These are phyloP conservation scores for Solanum bulbocastanum DNA, from an alignment of 257 asterid genomes.

Conservation along the genomic window DNA sequence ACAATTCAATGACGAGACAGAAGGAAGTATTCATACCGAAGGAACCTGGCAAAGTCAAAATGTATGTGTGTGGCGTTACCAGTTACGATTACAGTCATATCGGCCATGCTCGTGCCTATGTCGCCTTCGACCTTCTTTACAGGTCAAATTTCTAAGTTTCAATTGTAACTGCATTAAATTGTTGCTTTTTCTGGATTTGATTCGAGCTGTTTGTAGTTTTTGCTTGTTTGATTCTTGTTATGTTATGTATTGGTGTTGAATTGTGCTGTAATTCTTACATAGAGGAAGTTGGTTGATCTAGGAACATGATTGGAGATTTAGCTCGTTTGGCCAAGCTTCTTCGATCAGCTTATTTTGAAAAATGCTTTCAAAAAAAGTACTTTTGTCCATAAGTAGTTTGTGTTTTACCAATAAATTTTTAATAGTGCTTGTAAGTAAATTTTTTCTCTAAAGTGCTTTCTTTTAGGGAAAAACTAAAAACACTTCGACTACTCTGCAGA, in stretches of 20 bases:
- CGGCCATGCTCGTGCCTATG: conserved; percentile 88
- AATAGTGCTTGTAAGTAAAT: background rate
- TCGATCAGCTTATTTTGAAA: background rate
- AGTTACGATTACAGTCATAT: conserved; percentile 79
- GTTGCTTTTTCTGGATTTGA: background rate
- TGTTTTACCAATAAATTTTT: background rate
- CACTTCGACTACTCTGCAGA: background rate
- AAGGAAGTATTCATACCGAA: conserved; percentile 54
- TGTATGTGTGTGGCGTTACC: conserved; percentile 86
- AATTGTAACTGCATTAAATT: background rate
- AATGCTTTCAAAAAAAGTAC: background rate
- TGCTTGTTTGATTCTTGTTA: background rate
- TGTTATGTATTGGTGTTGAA: background rate
- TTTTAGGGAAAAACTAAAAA: background rate
- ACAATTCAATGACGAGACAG: conserved; percentile 57
- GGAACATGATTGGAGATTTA: background rate
- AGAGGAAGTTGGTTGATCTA: background rate
- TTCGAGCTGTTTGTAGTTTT: background rate
- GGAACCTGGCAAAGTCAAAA: conserved; percentile 52
- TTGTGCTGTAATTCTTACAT: background rate
- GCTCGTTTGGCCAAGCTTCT: background rate
- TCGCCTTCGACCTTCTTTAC: conserved; percentile 73
- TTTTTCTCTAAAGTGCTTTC: background rate
- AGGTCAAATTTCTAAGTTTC: conserved; percentile 27
- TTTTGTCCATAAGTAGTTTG: background rate